Evolutionary conservation across 2,329 filamentous ascomycete species (phyloP), one percentile per base, ranked within the genome.

Genomic region (Trichoderma aggressivum): DNA sequence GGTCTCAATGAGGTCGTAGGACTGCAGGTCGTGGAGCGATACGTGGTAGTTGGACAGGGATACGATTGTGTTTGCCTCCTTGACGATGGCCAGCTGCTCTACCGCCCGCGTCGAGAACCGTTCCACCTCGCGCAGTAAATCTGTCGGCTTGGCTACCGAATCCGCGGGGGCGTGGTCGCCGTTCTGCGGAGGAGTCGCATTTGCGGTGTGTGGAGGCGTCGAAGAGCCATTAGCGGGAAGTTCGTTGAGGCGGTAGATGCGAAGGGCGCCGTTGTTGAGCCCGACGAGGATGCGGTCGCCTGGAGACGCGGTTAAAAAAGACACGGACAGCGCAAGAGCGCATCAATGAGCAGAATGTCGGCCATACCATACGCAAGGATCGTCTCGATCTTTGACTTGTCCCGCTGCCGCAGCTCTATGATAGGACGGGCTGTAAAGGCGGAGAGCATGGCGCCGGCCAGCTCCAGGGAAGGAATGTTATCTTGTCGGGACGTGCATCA

Each of bases 321-420:
- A 5, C 16, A 34, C 6, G 11, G 30, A 58, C 10, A 34, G 55
- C 26, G 11, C 14, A 14, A 63, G 28, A 43, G 47, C 61, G 47
- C 14, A 47, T 61, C 58, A 59, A 59, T 50, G 32, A 60, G n/a
- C 21, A 47, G 8, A 26, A 26, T 21, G 28, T 53, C 43, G 21
- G 55, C 68, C 82, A 71, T 86, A 93, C 92, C 94, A 82, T 97
- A 93, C 73, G 95, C 93, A 61, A 98, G 87, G 75, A 99, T 93
- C 63, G 93, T 96, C 84, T 99, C 96, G 83, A 99, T 97, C 86
- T 92, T 96, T 75, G 93, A 97, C 86, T 97, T 98, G 89, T 98
- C 95, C 82, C 93, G 91, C 82, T 91, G 90, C 84, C 92, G 94
- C 78, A 99, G 92, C 92, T 99, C 96, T 86, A 98, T 92, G 81